Base-by-base conservation (phyloP, 2,329 filamentous ascomycete species). In the Fusarium sp. region DNA sequence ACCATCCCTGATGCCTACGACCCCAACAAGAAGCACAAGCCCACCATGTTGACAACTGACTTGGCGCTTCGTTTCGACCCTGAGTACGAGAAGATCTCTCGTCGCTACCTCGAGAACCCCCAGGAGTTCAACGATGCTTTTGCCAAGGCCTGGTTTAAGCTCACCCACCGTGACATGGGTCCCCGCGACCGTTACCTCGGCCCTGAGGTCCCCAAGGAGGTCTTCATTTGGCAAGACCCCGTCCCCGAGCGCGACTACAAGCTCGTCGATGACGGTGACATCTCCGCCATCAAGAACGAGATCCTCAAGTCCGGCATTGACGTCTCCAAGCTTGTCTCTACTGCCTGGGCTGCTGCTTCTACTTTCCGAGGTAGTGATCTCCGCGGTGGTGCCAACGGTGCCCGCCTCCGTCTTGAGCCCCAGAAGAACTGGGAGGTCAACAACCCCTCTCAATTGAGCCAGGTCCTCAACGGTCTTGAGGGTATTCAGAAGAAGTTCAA, bases 331-430 rank as follows among this genome's bases (percentile, higher is more conserved):
- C 83, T 93, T 60, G 85, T 93, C 57, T 84, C 85, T 11, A 84
- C 85, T 23, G 90, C 91, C 26, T 93, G 89, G 88, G 88, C 88
- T 2, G 88, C 90, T 0, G 90, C 90, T 28, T 90, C 90, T 3
- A 90, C 89, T 37, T 92, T 90, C 88, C 90, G 91, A 68, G 87
- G 89, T 72, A 86, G 88, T 72, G 92, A 94, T 83, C 94, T 93
- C 86, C 91, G 92, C 69, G 92, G 92, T 72, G 92, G 92, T 75
- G 92, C 92, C 81, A 94, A 94, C 72, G 92, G 92, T 73, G 91
- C 88, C 16, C 91, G 91, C 73, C 92, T 94, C 74, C 89, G 90
- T 40, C 89, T 94, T 16, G 83, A 84, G 64, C 92, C 92, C 28
- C 89, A 92, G 82, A 89, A 88, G 74, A 82, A 88, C 78, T 94